These are phyloP conservation scores for Boletus pseudopeckii DNA, from an alignment of 768 basidiomycete genomes.

Conservation along the genomic window DNA sequence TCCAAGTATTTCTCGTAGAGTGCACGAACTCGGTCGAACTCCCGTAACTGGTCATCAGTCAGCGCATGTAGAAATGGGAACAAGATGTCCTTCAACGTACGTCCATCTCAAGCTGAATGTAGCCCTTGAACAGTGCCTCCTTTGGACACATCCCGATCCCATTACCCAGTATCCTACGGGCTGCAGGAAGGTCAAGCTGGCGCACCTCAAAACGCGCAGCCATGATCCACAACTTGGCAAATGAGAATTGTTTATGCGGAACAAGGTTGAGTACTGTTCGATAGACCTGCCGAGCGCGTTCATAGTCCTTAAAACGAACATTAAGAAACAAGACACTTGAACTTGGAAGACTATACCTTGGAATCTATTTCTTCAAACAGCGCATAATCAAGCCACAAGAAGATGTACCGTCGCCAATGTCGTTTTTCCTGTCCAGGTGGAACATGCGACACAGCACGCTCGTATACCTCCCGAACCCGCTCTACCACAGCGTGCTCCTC, in stretches of 20 bases:
- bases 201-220: conserved; percentile 92
- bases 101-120: conserved; percentile 91
- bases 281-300: conserved; percentile 86
- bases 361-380: conserved; percentile 95
- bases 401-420: conserved; percentile 87
- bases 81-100: conserved; percentile 38
- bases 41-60: conserved; percentile 61
- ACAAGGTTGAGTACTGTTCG: conserved; percentile 85
- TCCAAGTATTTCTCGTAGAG: conserved; percentile 95
- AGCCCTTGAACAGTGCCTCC: conserved; percentile 91
- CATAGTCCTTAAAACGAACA: conserved; percentile 58
- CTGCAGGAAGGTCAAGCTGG: conserved; percentile 73
- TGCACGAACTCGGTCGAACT: conserved; percentile 90
- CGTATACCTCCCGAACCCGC: conserved; percentile 90
- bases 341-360: conserved; percentile 48
- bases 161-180: conserved; percentile 84
- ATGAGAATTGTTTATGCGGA: conserved; percentile 96
- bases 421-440: conserved; percentile 93
- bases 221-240: conserved; percentile 93
- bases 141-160: conserved; percentile 97
- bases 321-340: not conserved
- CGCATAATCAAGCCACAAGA: conserved; percentile 94
- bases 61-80: conserved; percentile 3
- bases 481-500: conserved; percentile 60
- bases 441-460: conserved; percentile 91